Evolutionary conservation across 352 stramenopile species (phyloP).

Genomic region (Phytophthora vignae): DNA sequence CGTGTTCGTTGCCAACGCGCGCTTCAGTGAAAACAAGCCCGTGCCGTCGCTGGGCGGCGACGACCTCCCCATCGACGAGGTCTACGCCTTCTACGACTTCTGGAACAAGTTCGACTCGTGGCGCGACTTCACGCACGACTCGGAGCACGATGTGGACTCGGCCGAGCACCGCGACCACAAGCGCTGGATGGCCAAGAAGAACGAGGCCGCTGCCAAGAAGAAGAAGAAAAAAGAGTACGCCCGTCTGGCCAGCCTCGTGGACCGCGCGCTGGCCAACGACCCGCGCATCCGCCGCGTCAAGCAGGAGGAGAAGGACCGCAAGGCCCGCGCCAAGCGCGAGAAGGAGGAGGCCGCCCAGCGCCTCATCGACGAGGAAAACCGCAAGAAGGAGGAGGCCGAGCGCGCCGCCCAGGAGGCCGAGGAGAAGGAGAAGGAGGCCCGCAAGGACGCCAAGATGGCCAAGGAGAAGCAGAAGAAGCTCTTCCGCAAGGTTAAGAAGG

Average conservation of each 20-base stretch:
- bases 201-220: slow-evolving; percentile 86
- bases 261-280: slow-evolving; percentile 77
- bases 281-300: slow-evolving; percentile 85
- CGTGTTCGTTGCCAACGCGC: slow-evolving; percentile 80
- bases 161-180: slow-evolving; percentile 89
- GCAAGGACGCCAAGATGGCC: slow-evolving; percentile 76
- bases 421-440: slow-evolving; percentile 71
- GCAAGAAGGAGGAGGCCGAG: slow-evolving; percentile 66
- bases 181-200: slow-evolving; percentile 91
- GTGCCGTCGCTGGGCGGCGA: slow-evolving; percentile 78
- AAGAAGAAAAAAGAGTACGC: slow-evolving; percentile 91
- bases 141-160: slow-evolving; percentile 87
- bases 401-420: slow-evolving; percentile 56
- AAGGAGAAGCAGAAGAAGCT: slow-evolving; percentile 90
- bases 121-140: slow-evolving; percentile 86
- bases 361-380: slow-evolving; percentile 74
- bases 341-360: slow-evolving; percentile 80
- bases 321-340: slow-evolving; percentile 71
- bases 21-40: slow-evolving; percentile 85
- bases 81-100: slow-evolving; percentile 91
- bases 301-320: slow-evolving; percentile 88
- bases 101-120: slow-evolving; percentile 91
- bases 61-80: slow-evolving; percentile 62
- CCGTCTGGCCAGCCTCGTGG: slow-evolving; percentile 80
- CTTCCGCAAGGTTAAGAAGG: slow-evolving; percentile 87